Evolutionary conservation across 2,329 filamentous ascomycete species (phyloP).

Genomic region (Hypoxylon sp.): DNA sequence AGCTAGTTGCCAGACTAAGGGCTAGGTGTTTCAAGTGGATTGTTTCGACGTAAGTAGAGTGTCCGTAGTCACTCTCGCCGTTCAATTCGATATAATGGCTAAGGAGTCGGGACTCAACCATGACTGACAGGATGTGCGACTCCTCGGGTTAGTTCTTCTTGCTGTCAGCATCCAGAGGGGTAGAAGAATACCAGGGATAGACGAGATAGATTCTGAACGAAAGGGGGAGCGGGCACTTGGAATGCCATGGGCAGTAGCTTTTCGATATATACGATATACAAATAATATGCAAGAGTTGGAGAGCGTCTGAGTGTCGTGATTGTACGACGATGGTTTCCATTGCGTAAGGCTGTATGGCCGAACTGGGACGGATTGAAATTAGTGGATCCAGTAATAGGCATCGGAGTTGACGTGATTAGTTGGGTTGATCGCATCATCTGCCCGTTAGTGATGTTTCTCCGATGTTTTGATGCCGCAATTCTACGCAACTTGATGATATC

Average conservation of each 20-base stretch:
- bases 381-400: conserved; percentile 48
- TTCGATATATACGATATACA: conserved; percentile 28
- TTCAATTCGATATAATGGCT: conserved; percentile 25
- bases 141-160: conserved; percentile 6
- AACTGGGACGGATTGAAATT: conserved; percentile 38
- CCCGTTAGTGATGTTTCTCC: conserved; percentile 34
- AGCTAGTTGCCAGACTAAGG: conserved; percentile 19
- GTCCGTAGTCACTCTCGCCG: conserved; percentile 19
- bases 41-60: conserved; percentile 16
- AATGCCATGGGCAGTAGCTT: conserved; percentile 20
- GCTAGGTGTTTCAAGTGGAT: conserved; percentile 23
- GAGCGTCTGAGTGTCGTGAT: conserved; percentile 36
- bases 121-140: conserved; percentile 25
- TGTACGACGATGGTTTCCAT: conserved; percentile 39
- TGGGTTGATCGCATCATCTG: conserved; percentile 50
- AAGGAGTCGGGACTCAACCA: conserved; percentile 26
- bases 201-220: conserved; percentile 1
- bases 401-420: conserved; percentile 50
- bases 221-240: not conserved
- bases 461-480: conserved; percentile 37
- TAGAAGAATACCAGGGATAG: conserved; percentile 12
- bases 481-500: conserved; percentile 34
- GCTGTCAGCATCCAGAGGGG: conserved; percentile 8
- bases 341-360: conserved; percentile 39
- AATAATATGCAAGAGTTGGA: conserved; percentile 35